Percentiles rank a stretch among this genome's conserved stretches.
Conservation (phyloP, 495 filamentous ascomycete species). For the Penicillium daleae region DNA sequence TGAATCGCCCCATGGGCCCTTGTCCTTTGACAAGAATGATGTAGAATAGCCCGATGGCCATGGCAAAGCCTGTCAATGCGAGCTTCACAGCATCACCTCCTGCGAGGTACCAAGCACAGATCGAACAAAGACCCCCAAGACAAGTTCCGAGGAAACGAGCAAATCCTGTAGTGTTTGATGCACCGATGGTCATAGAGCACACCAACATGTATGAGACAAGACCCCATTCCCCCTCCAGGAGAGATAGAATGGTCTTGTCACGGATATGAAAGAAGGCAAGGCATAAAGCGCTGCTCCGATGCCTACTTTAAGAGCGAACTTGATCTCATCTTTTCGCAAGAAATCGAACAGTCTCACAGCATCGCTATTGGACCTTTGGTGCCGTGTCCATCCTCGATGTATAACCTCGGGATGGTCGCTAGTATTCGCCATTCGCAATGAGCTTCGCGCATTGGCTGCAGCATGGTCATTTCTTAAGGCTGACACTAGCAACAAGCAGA, state of each 20-base stretch:
- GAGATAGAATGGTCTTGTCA: slow-evolving; percentile 75
- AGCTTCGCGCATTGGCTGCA: neutral
- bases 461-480: neutral
- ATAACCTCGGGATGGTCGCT: slow-evolving; percentile 4
- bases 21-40: slow-evolving; percentile 83
- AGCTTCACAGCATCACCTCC: slow-evolving; percentile 72
- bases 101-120: slow-evolving; percentile 75
- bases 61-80: slow-evolving; percentile 75
- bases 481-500: neutral
- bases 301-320: slow-evolving; percentile 91
- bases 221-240: slow-evolving; percentile 98
- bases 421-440: neutral
- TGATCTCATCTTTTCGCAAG: slow-evolving; percentile 69
- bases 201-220: slow-evolving; percentile 97
- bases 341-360: slow-evolving; percentile 61
- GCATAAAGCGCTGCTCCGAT: slow-evolving; percentile 85
- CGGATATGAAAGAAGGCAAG: slow-evolving; percentile 80
- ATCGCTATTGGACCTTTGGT: slow-evolving; percentile 36
- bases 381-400: slow-evolving; percentile 40
- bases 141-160: slow-evolving; percentile 85
- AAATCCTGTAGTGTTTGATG: slow-evolving; percentile 90
- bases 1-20: slow-evolving; percentile 89
- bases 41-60: slow-evolving; percentile 83
- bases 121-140: slow-evolving; percentile 75
- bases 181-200: slow-evolving; percentile 94